phyloP scores from a whole-genome alignment of 2,329 filamentous ascomycete species.

The Ophiostoma himal-ulmi region DNA sequence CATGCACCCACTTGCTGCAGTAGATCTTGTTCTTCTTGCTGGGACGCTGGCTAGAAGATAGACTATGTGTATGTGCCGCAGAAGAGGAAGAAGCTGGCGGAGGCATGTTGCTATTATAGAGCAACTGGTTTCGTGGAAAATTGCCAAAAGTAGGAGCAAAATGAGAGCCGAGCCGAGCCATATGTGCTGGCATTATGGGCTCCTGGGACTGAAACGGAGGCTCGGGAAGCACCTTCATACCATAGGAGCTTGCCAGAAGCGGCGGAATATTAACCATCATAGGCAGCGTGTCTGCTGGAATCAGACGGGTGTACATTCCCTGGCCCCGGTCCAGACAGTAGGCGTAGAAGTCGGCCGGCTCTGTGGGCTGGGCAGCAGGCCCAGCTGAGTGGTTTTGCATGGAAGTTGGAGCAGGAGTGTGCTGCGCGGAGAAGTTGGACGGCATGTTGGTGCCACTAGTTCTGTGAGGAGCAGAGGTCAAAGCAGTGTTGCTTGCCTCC shows the following conservation, averaged over 20 bases:
- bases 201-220: conserved; percentile 9
- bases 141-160: not conserved
- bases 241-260: conserved; percentile 35
- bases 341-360: conserved; percentile 31
- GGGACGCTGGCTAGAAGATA: conserved; percentile 19
- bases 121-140: not conserved
- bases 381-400: not conserved
- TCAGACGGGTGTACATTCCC: conserved; percentile 48
- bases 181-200: not conserved
- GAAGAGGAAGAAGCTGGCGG: not conserved
- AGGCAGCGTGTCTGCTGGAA: conserved; percentile 51
- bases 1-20: conserved; percentile 86
- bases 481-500: not conserved
- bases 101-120: not conserved
- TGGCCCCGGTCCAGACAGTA: conserved; percentile 52
- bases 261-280: conserved; percentile 40
- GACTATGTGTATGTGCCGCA: not conserved
- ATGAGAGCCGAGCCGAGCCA: not conserved
- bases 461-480: not conserved
- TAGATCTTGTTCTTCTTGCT: conserved; percentile 59
- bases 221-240: conserved; percentile 43
- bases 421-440: not conserved
- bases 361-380: not conserved
- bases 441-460: not conserved
- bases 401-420: not conserved